Conservation (phyloP, 148 eudicot genomes). For the Polygonum maritimum region DNA sequence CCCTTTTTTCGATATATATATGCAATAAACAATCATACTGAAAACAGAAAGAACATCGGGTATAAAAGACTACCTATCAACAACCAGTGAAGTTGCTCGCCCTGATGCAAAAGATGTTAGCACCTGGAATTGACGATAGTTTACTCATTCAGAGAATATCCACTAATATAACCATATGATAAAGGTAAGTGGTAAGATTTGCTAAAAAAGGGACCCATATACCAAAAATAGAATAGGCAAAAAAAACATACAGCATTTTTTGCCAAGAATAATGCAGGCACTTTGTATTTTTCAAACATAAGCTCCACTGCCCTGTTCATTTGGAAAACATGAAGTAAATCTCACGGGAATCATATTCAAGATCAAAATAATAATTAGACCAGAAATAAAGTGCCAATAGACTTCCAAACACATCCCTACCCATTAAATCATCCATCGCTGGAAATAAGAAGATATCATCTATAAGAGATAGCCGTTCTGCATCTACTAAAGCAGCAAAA, state of each 20-base stretch:
- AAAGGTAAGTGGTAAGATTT: background rate
- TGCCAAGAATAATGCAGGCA: conserved; percentile 94
- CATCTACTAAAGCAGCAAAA: background rate
- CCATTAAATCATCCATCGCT: background rate
- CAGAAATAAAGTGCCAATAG: background rate
- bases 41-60: background rate
- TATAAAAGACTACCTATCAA: conserved; percentile 53
- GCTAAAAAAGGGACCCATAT: background rate
- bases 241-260: conserved; percentile 77
- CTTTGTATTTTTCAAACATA: conserved; percentile 95
- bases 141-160: conserved; percentile 10
- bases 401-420: background rate
- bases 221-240: conserved; percentile 7
- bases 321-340: background rate
- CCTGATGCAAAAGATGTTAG: conserved; percentile 99
- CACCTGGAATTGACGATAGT: conserved; percentile 42
- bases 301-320: conserved; percentile 83
- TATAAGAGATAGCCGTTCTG: background rate
- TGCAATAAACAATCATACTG: background rate
- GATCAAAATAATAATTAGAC: background rate
- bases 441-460: background rate
- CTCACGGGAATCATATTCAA: background rate
- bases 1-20: background rate
- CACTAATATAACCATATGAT: conserved; percentile 10
- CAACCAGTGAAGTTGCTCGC: conserved; percentile 83